Percentiles rank a stretch among this genome's conserved stretches.
phyloP scores from a whole-genome alignment of 495 filamentous ascomycete genomes.

The Neurospora sp. region DNA sequence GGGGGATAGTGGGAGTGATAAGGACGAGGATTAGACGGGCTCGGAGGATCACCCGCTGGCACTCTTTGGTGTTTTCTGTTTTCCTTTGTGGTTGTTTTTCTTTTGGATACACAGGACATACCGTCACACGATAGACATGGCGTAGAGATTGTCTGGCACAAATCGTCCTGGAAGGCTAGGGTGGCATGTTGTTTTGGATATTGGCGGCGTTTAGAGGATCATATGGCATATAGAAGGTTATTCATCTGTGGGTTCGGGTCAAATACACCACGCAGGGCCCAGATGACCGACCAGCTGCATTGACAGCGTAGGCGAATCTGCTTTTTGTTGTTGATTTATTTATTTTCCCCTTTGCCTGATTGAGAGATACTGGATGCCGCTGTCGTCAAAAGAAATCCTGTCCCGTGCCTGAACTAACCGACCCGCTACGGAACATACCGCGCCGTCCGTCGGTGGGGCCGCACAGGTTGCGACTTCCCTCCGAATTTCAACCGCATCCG shows the following conservation, averaged over 20 bases:
- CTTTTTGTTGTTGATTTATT: neutral
- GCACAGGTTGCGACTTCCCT: neutral
- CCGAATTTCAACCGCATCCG: neutral
- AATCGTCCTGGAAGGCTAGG: accelerated
- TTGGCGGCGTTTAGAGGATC: neutral
- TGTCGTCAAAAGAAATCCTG: too few species aligned
- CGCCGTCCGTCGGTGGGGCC: neutral
- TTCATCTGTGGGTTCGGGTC: neutral
- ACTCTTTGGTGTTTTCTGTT: neutral
- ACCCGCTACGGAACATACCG: neutral
- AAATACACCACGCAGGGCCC: neutral
- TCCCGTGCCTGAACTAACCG: too few species aligned
- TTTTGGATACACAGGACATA: neutral
- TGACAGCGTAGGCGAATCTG: neutral
- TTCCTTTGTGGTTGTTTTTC: neutral
- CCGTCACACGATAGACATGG: neutral
- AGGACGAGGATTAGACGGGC: neutral
- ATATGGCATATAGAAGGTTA: neutral
- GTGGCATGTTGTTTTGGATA: neutral
- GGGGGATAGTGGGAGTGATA: neutral
- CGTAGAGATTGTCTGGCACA: neutral
- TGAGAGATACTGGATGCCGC: too few species aligned
- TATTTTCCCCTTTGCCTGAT: too few species aligned
- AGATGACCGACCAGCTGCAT: neutral
- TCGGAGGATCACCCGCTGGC: neutral